Evolutionary conservation across 371 early-diverging fungal genomes (phyloP).

Genomic region (Rhizopus stolonifer): DNA sequence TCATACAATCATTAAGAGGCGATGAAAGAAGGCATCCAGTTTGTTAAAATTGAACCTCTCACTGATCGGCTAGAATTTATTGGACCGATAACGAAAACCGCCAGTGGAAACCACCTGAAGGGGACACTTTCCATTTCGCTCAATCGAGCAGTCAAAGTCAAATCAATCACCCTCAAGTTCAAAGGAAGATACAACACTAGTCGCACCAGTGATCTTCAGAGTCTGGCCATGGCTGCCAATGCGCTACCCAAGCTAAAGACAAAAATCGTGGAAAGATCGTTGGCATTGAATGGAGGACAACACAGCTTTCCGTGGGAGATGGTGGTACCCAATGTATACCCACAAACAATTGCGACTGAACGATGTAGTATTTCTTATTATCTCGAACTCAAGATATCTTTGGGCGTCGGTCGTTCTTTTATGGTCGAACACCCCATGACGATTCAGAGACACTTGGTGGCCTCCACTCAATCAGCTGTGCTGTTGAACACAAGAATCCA

Average conservation of each 20-base stretch:
- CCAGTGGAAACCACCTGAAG: slow-evolving; percentile 24
- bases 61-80: slow-evolving; percentile 27
- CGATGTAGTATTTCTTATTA: slow-evolving; percentile 29
- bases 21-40: slow-evolving; percentile 32
- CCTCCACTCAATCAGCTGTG: slow-evolving; percentile 21
- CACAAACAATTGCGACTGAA: slow-evolving; percentile 22
- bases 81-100: slow-evolving; percentile 20
- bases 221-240: neutral
- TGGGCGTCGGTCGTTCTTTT: slow-evolving; percentile 26
- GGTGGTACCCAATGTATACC: slow-evolving; percentile 24
- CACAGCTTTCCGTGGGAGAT: slow-evolving; percentile 32
- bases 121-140: slow-evolving; percentile 26
- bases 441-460: slow-evolving; percentile 27
- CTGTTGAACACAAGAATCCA: slow-evolving; percentile 19
- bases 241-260: slow-evolving; percentile 23
- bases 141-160: slow-evolving; percentile 28
- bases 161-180: slow-evolving; percentile 31
- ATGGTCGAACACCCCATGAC: slow-evolving; percentile 25
- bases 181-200: slow-evolving; percentile 16
- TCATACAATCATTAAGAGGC: neutral
- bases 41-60: slow-evolving; percentile 30
- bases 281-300: neutral
- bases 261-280: slow-evolving; percentile 4
- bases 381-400: slow-evolving; percentile 24
- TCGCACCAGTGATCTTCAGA: slow-evolving; percentile 9